Base-by-base conservation (phyloP, 176 grass and related monocot species). In the Eragrostis curvula region DNA sequence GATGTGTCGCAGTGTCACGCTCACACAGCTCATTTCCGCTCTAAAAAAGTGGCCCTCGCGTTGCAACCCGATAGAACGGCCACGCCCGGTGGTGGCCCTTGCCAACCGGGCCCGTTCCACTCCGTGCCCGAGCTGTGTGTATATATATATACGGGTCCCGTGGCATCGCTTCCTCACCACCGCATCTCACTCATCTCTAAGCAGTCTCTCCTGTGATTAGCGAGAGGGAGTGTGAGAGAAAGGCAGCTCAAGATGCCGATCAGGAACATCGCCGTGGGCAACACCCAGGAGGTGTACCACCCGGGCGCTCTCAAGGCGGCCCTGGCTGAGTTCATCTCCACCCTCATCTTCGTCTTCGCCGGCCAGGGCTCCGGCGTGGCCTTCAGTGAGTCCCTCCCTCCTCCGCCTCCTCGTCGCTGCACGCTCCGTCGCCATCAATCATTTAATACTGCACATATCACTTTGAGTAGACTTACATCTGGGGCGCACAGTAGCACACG, bases 301-400 rank as follows among this genome's bases (percentile, higher is more conserved):
- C 83, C 87, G 30, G 85, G 80, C 32, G 93, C 89, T 32, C 93
- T 99, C 77, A 99, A 90, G 85, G 93, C 96, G 57, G 93, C 93
- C 5, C 53, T 99, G 24, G 96, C 96, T 12, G 96, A 99, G 93
- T 96, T 99, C 85, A 85, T 99, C 81, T 92, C 72, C 82, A 99
- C 96, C 80, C 81, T 99, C 87, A 96, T 99, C 89, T 99, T 99
- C 89, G 93, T 99, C 82, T 99, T 99, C 85, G 93, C 96, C 51
- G 91, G 96, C 85, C 91, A 94, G 77, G 96, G 96, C 76, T 99
- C 96, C 67, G 93, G 91, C 91, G 90, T 96, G 87, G 93, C 96
- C 83, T 99, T 90, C 82, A 78, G 96, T 99, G 80, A 80, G 86
- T 89, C 28, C 23, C 24, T n/a, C 6, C 58, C 57, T 5, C 57